Evolutionary conservation across 306 rosid species (phyloP).

Genomic region (Malus sieversii): DNA sequence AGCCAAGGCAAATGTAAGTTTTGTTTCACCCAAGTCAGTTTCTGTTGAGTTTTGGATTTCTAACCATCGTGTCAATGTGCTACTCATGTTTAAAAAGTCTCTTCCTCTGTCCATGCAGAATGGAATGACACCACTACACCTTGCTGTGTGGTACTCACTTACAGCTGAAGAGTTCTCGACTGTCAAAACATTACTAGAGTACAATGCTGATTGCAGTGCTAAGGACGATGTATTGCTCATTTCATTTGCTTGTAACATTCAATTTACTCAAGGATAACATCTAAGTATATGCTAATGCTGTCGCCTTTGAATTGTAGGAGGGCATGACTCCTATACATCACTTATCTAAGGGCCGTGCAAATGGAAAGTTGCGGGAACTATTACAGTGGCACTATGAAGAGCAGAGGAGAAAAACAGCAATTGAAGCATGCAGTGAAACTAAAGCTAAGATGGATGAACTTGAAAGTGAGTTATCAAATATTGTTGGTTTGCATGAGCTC

Average conservation of each 20-base stretch:
- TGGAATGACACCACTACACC: conserved; percentile 97
- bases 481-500: conserved; percentile 90
- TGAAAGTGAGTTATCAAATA: conserved; percentile 60
- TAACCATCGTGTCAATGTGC: conserved; percentile 1
- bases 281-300: conserved; percentile 6
- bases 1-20: conserved; percentile 84
- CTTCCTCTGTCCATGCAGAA: conserved; percentile 51
- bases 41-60: conserved; percentile 9
- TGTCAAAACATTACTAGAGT: conserved; percentile 61
- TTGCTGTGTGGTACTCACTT: conserved; percentile 92
- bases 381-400: conserved; percentile 56
- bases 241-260: conserved; percentile 1
- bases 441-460: conserved; percentile 85
- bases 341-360: conserved; percentile 72
- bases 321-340: conserved; percentile 81
- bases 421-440: conserved; percentile 85
- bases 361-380: conserved; percentile 55
- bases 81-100: conserved; percentile 16
- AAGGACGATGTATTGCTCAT: conserved; percentile 54
- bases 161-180: conserved; percentile 65
- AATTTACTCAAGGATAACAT: conserved; percentile 1
- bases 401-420: conserved; percentile 75
- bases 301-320: conserved; percentile 59
- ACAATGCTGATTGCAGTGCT: conserved; percentile 81
- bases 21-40: conserved; percentile 19